phyloP scores from a whole-genome alignment of 495 filamentous ascomycete species.

The Bathelium albidoporum region DNA sequence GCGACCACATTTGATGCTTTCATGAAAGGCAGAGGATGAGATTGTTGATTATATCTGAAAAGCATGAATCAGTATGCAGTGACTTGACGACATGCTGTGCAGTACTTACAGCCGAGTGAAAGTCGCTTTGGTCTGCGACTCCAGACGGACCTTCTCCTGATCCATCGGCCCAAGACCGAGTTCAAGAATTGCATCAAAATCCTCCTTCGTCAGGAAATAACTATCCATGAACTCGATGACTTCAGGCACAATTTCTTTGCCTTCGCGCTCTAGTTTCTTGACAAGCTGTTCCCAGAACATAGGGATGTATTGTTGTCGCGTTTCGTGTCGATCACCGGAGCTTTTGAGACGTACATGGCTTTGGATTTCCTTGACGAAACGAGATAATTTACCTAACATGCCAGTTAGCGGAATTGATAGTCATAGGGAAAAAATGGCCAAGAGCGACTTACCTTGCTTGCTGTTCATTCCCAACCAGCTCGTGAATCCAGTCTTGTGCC shows the following conservation, averaged over 20 bases:
- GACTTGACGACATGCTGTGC: background rate
- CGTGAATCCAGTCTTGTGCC: slow-evolving; percentile 56
- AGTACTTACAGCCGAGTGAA: slow-evolving; percentile 70
- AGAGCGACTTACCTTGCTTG: slow-evolving; percentile 45
- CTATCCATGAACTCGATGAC: slow-evolving; percentile 86
- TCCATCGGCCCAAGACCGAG: slow-evolving; percentile 80
- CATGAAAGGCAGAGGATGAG: slow-evolving; percentile 92
- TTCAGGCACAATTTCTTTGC: slow-evolving; percentile 32
- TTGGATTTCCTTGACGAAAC: slow-evolving; percentile 88
- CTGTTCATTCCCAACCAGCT: slow-evolving; percentile 92
- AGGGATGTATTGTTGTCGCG: slow-evolving; percentile 89
- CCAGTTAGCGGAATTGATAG: slow-evolving; percentile 11
- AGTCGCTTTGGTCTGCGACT: slow-evolving; percentile 70
- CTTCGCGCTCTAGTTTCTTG: slow-evolving; percentile 37
- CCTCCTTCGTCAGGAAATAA: slow-evolving; percentile 92
- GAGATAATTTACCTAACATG: slow-evolving; percentile 57
- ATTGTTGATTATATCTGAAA: slow-evolving; percentile 67
- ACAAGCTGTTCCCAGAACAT: slow-evolving; percentile 77
- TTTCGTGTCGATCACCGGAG: slow-evolving; percentile 87
- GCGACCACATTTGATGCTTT: slow-evolving; percentile 68
- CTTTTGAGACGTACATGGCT: slow-evolving; percentile 89
- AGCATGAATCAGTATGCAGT: background rate
- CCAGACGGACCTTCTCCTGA: slow-evolving; percentile 62
- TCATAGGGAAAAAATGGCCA: background rate
- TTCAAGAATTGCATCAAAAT: slow-evolving; percentile 87